These are phyloP conservation scores for Flaveria bidentis DNA, from an alignment of 129 eudicot species.

Conservation along the genomic window DNA sequence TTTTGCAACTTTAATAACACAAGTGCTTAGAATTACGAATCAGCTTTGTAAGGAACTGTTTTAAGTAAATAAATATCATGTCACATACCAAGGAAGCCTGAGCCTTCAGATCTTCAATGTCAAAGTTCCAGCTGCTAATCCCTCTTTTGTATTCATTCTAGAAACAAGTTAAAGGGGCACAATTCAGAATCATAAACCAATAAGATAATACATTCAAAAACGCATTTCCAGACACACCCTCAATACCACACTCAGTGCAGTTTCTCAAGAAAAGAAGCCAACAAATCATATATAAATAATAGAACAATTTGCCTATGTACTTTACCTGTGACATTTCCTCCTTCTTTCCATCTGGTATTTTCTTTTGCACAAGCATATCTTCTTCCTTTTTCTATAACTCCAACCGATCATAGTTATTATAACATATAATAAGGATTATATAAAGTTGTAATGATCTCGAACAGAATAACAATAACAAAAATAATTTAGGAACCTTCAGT, in stretches of 20 bases:
- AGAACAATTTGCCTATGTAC: constrained; percentile 17
- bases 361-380: constrained; percentile 98
- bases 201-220: not conserved
- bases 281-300: not conserved
- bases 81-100: constrained; percentile 90
- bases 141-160: constrained; percentile 98
- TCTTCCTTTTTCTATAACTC: constrained; percentile 79
- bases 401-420: constrained; percentile 14
- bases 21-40: constrained; percentile 14
- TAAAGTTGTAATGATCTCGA: not conserved
- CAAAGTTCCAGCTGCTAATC: constrained; percentile 92
- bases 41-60: constrained; percentile 12
- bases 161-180: constrained; percentile 21
- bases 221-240: not conserved
- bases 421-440: constrained; percentile 5
- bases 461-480: not conserved
- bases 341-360: constrained; percentile 92
- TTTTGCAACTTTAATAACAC: not conserved
- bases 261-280: not conserved
- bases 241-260: not conserved
- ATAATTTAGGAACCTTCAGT: constrained; percentile 58
- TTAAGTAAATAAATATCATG: constrained; percentile 1
- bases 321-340: constrained; percentile 98
- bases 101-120: constrained; percentile 93
- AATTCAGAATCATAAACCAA: constrained; percentile 18